Evolutionary conservation across 148 eudicot species (phyloP), one percentile per base, ranked within the genome.

Genomic region (Fagopyrum tataricum): DNA sequence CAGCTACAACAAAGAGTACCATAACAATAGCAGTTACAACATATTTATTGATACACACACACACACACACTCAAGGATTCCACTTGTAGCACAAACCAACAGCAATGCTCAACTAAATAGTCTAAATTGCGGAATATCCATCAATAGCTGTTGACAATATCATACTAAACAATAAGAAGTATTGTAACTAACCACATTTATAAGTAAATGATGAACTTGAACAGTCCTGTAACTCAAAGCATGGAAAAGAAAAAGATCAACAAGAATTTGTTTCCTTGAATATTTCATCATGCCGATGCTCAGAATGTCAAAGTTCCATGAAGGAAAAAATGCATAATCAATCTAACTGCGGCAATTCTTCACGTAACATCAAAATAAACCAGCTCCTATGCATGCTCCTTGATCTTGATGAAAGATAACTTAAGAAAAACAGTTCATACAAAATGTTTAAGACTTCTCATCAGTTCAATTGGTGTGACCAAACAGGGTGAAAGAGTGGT

Each of bases 1-100:
- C 81, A 95, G 69, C 98, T 95, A 87, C 90, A 87, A 76, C 17
- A 75, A 41, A 75, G 62, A 55, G 75, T 37, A 71, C 53, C 18
- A 62, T 23, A 64, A 64, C 4, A 15, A 5, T 12, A 58, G 21
- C 8, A 37, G 69, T 12, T 5, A 26, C 0, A 14, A 64, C 2
- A 64, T 21, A 9, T 58, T 58, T 23, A 18, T 14, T 2, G 39
- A 64, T 64, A 64, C 14, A 17, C 10, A 4, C 44, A 64, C 69
- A 62, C 0, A 18, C 69, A 64, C 0, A 8, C 1, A 31, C 37
- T 1, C 37, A 31, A 31, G 37, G 1, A 31, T 0, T 31, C 37
- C n/a, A 64, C 44, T 64, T 39, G 48, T 72, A 73, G n/a, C 64
- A 67, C 39, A 39, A 53, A 79, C 42, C 43, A 67, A 26, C 42